phyloP scores from a whole-genome alignment of 768 basidiomycete genomes.

The Trametes cinnabarina region DNA sequence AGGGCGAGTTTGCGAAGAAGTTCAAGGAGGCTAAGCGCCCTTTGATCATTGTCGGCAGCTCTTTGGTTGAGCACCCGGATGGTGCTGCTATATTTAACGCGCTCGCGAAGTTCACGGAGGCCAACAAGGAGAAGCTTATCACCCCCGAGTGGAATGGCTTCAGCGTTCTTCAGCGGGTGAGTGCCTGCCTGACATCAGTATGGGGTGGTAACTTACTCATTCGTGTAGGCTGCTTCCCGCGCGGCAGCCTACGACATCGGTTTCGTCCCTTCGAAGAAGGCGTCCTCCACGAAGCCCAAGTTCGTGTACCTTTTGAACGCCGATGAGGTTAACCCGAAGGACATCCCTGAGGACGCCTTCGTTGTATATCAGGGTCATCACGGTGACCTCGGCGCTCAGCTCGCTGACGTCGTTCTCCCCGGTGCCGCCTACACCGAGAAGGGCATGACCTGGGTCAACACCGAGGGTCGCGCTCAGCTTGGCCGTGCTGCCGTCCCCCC shows the following conservation, averaged over 20 bases:
- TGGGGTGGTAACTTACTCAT: neutral
- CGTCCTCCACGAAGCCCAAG: slow-evolving; percentile 77
- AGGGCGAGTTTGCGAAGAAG: slow-evolving; percentile 76
- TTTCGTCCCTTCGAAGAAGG: slow-evolving; percentile 82
- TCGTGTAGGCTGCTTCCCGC: slow-evolving; percentile 76
- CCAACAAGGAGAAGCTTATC: slow-evolving; percentile 70
- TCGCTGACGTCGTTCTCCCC: slow-evolving; percentile 96
- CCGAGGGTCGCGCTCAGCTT: slow-evolving; percentile 89
- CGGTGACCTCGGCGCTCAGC: slow-evolving; percentile 92
- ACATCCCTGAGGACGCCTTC: slow-evolving; percentile 89
- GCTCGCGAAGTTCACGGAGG: slow-evolving; percentile 76
- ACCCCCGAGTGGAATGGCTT: slow-evolving; percentile 96
- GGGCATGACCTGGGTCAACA: slow-evolving; percentile 91
- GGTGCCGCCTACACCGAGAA: slow-evolving; percentile 94
- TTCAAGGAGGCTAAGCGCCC: slow-evolving; percentile 90
- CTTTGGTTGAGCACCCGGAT: slow-evolving; percentile 80
- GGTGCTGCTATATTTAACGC: slow-evolving; percentile 74
- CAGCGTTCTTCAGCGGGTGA: slow-evolving; percentile 86
- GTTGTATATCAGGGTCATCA: slow-evolving; percentile 99
- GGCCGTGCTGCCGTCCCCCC: slow-evolving; percentile 90
- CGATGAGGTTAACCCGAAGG: slow-evolving; percentile 85
- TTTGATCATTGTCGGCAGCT: slow-evolving; percentile 89
- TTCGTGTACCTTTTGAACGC: slow-evolving; percentile 97
- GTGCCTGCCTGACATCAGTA: slow-evolving; percentile 28
- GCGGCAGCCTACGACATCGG: slow-evolving; percentile 94